These are phyloP conservation scores for Colletotrichum cordylinicola DNA, from an alignment of 2,329 filamentous ascomycete genomes.

Conservation along the genomic window DNA sequence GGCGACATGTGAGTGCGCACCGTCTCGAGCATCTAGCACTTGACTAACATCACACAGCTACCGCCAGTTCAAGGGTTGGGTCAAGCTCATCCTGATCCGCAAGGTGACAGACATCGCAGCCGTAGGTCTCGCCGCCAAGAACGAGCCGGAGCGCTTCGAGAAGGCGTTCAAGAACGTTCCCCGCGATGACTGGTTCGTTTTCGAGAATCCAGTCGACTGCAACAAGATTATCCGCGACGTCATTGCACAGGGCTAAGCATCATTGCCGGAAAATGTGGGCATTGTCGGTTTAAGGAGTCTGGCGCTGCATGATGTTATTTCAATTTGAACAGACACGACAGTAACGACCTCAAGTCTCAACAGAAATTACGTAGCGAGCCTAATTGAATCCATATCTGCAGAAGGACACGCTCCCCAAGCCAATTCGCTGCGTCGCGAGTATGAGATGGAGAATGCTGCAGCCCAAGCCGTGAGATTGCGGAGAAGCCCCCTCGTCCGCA, in stretches of 20 bases:
- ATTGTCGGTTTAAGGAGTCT: not conserved
- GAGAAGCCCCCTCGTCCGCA: not conserved
- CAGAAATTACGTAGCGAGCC: not conserved
- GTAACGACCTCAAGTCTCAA: not conserved
- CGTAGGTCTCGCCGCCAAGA: slow-evolving; percentile 74
- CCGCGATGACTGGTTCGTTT: slow-evolving; percentile 77
- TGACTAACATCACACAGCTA: slow-evolving; percentile 44
- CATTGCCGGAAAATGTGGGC: not conserved
- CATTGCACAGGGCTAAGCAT: slow-evolving; percentile 12
- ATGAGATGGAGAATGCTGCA: not conserved
- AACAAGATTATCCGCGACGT: slow-evolving; percentile 40
- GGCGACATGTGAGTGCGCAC: slow-evolving; percentile 69
- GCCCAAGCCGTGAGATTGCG: not conserved
- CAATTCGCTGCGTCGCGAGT: not conserved
- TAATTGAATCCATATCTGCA: not conserved
- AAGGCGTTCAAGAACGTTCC: slow-evolving; percentile 82
- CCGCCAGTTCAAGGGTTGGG: slow-evolving; percentile 74
- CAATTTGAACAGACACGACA: not conserved
- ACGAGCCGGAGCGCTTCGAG: slow-evolving; percentile 77
- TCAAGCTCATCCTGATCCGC: slow-evolving; percentile 83
- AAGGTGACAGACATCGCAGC: slow-evolving; percentile 79
- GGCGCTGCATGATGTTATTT: not conserved
- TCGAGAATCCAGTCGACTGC: slow-evolving; percentile 77
- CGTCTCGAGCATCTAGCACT: fast-evolving
- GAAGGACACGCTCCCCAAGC: not conserved